Percentiles rank a stretch among this genome's conserved stretches.
These are phyloP conservation scores for Farysia itapuensis DNA, from an alignment of 1,284 basidiomycete genomes.

Conservation along the genomic window DNA sequence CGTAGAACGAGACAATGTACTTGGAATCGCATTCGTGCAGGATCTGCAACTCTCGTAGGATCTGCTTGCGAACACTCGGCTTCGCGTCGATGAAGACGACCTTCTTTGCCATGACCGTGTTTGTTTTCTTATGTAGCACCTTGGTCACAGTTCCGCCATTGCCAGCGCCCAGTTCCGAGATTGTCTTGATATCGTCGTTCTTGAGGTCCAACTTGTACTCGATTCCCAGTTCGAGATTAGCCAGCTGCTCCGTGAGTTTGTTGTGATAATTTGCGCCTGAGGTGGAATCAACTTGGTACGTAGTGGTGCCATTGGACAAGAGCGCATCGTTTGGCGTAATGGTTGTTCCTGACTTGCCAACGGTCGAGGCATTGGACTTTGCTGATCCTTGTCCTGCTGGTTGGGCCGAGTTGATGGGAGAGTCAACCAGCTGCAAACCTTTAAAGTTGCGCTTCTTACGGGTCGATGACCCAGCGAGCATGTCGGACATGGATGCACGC, in stretches of 20 bases:
- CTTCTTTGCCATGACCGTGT: conserved; percentile 58
- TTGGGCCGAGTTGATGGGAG: conserved; percentile 26
- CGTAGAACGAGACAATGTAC: conserved; percentile 94
- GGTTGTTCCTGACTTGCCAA: conserved; percentile 12
- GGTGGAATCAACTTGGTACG: conserved; percentile 25
- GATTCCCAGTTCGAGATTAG: conserved; percentile 60
- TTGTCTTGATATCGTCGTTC: conserved; percentile 65
- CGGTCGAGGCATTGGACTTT: conserved; percentile 13
- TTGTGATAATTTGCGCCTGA: conserved; percentile 44
- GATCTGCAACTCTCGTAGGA: conserved; percentile 94
- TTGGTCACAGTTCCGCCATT: conserved; percentile 96
- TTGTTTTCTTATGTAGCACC: conserved; percentile 62
- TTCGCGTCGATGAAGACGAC: conserved; percentile 93
- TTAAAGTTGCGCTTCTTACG: conserved; percentile 60
- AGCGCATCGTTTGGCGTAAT: conserved; percentile 16
- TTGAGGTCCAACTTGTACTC: conserved; percentile 62
- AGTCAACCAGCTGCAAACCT: conserved; percentile 47
- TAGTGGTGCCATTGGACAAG: conserved; percentile 6
- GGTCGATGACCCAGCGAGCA: conserved; percentile 27
- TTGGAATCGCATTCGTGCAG: conserved; percentile 93
- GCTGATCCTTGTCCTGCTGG: conserved; percentile 12
- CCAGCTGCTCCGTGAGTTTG: conserved; percentile 56
- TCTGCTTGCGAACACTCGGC: conserved; percentile 94
- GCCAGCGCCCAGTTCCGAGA: conserved; percentile 90
- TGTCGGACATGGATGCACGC: too few relatives aligned